Percentiles rank a stretch among this genome's conserved stretches.
These are phyloP conservation scores for Coelastrella sp. DNA, from an alignment of 139 green algal genomes.

Conservation along the genomic window DNA sequence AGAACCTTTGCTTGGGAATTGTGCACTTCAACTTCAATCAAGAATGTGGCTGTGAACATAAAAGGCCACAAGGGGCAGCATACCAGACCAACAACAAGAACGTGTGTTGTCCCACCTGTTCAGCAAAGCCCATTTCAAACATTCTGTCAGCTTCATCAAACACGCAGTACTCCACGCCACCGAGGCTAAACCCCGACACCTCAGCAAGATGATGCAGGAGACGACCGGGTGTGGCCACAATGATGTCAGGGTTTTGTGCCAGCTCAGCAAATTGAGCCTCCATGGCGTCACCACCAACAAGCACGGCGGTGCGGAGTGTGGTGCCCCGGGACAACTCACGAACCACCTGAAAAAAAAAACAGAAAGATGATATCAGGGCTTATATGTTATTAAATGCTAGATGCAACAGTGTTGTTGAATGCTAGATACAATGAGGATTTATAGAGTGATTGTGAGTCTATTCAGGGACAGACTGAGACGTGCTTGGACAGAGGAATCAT, in stretches of 20 bases:
- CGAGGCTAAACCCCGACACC: slow-evolving; percentile 81
- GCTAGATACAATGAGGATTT: background rate
- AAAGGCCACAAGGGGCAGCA: too few relatives aligned
- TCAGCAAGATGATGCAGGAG: slow-evolving; percentile 94
- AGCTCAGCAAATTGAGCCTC: slow-evolving; percentile 96
- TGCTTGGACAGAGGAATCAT: too few relatives aligned
- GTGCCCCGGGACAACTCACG: slow-evolving; percentile 73
- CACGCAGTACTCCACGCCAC: slow-evolving; percentile 82
- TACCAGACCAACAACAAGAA: too few relatives aligned
- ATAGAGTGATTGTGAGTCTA: background rate
- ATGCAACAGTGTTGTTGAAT: too few relatives aligned
- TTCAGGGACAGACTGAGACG: too few relatives aligned
- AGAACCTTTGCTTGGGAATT: too few relatives aligned
- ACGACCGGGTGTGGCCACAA: slow-evolving; percentile 95
- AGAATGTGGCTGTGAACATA: too few relatives aligned
- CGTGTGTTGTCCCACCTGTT: slow-evolving; percentile 74
- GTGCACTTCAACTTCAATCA: too few relatives aligned
- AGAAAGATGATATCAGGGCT: background rate
- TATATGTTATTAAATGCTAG: too few relatives aligned
- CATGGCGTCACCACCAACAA: slow-evolving; percentile 98
- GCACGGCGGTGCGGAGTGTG: slow-evolving; percentile 81
- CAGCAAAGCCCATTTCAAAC: slow-evolving; percentile 98
- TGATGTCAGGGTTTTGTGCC: slow-evolving; percentile 91
- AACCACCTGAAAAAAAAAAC: slow-evolving; percentile 14
- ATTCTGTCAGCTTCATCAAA: slow-evolving; percentile 97